Conservation (phyloP, 1,284 basidiomycete genomes). For the Leccinum cinnamomeum region DNA sequence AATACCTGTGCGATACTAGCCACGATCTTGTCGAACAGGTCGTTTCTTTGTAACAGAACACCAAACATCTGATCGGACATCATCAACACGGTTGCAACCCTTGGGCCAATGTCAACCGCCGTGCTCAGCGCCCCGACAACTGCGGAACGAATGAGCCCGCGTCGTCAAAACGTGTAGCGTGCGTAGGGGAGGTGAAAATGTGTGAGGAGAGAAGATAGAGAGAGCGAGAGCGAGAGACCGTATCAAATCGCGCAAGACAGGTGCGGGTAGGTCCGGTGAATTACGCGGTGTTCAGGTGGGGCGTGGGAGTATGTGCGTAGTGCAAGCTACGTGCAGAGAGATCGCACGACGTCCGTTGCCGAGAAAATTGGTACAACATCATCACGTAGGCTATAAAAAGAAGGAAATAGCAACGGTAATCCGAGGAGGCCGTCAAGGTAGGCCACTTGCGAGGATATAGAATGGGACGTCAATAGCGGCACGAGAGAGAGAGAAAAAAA, state of each 20-base stretch:
- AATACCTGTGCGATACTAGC: too few species aligned
- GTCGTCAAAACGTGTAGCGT: neutral
- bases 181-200: neutral
- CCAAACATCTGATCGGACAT: too few species aligned
- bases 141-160: neutral
- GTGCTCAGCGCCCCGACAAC: too few species aligned
- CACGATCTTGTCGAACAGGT: too few species aligned
- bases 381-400: neutral
- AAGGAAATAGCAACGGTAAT: neutral
- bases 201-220: neutral
- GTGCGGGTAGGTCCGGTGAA: neutral
- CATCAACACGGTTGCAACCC: too few species aligned
- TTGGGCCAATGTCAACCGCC: too few species aligned
- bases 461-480: too few species aligned
- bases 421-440: neutral
- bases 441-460: neutral
- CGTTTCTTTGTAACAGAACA: too few species aligned
- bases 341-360: constrained; percentile 3
- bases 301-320: neutral
- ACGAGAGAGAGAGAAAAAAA: too few species aligned
- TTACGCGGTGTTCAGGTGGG: neutral
- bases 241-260: constrained; percentile 2
- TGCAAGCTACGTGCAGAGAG: neutral
- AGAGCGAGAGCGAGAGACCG: neutral
- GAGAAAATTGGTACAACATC: constrained; percentile 14